A percentile compares a stretch with the other conserved stretches of the same genome.
Conservation (phyloP, 2,329 filamentous ascomycete genomes). For the Raffaelea arxii region DNA sequence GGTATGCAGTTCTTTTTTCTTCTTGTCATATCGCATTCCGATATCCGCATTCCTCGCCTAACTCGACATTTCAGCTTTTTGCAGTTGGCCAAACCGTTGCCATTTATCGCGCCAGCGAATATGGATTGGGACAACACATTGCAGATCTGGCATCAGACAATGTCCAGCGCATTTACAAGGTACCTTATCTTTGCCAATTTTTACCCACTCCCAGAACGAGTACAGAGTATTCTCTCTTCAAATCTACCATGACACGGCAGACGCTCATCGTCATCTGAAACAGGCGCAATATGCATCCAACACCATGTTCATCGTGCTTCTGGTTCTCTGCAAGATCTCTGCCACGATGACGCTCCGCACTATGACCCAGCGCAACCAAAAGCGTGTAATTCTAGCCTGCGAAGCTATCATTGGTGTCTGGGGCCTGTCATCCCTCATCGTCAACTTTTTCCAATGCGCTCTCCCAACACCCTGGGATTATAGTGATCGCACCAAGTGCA, state of each 20-base stretch:
- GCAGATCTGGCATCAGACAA: too few species aligned
- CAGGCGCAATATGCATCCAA: too few species aligned
- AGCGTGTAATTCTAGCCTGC: neutral
- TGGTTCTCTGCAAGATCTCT: too few species aligned
- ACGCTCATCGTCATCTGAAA: too few species aligned
- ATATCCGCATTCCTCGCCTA: neutral
- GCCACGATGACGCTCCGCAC: too few species aligned
- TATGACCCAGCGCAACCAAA: too few species aligned
- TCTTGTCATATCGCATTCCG: neutral
- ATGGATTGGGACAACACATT: slow-evolving; percentile 1
- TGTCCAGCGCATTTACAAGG: too few species aligned
- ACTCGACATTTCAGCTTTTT: neutral
- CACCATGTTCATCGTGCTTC: too few species aligned
- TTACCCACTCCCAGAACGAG: too few species aligned
- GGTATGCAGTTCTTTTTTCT: neutral
- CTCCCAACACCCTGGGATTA: slow-evolving; percentile 1
- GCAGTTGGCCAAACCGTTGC: slow-evolving; percentile 2
- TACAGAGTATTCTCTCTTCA: too few species aligned
- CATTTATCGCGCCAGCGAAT: slow-evolving; percentile 2
- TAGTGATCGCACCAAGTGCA: neutral
- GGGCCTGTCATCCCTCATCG: neutral
- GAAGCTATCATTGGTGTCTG: neutral
- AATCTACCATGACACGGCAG: too few species aligned
- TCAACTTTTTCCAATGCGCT: slow-evolving; percentile 3
- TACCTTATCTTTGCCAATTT: too few species aligned